A percentile compares a stretch with the other conserved stretches of the same genome.
These are phyloP conservation scores for Iodosphaeria phyllophila DNA, from an alignment of 2,329 filamentous ascomycete genomes.

Conservation along the genomic window DNA sequence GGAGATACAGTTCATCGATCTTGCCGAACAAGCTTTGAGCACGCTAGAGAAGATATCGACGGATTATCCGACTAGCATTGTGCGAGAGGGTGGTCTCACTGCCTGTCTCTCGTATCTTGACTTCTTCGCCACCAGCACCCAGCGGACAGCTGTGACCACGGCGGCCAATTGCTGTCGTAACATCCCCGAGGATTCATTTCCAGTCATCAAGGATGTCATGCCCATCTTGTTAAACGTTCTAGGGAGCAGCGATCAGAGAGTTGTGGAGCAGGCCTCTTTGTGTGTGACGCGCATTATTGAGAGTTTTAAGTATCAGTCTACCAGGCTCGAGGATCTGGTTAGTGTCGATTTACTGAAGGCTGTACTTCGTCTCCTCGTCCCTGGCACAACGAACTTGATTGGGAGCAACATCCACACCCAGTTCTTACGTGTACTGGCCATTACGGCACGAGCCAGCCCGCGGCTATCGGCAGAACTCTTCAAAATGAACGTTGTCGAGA, in stretches of 20 bases:
- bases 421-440: slow-evolving; percentile 79
- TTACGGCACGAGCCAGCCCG: slow-evolving; percentile 77
- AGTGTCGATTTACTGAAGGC: slow-evolving; percentile 73
- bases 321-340: slow-evolving; percentile 81
- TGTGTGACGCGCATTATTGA: slow-evolving; percentile 94
- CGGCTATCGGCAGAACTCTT: slow-evolving; percentile 75
- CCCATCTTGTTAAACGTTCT: slow-evolving; percentile 82
- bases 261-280: slow-evolving; percentile 89
- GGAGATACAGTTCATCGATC: slow-evolving; percentile 91
- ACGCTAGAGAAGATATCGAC: slow-evolving; percentile 95
- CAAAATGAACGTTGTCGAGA: slow-evolving; percentile 94
- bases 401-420: slow-evolving; percentile 90
- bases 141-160: slow-evolving; percentile 89
- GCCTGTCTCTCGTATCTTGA: slow-evolving; percentile 94
- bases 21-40: slow-evolving; percentile 91
- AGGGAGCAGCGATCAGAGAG: slow-evolving; percentile 81
- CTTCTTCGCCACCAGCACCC: slow-evolving; percentile 94
- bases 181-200: slow-evolving; percentile 83
- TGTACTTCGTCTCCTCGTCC: slow-evolving; percentile 71
- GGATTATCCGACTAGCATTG: slow-evolving; percentile 87
- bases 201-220: slow-evolving; percentile 89
- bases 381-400: slow-evolving; percentile 89
- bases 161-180: slow-evolving; percentile 97
- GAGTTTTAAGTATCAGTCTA: slow-evolving; percentile 79
- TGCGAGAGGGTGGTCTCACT: slow-evolving; percentile 83